phyloP scores from a whole-genome alignment of 208 protist genomes.

The Naegleria lovaniensis region DNA sequence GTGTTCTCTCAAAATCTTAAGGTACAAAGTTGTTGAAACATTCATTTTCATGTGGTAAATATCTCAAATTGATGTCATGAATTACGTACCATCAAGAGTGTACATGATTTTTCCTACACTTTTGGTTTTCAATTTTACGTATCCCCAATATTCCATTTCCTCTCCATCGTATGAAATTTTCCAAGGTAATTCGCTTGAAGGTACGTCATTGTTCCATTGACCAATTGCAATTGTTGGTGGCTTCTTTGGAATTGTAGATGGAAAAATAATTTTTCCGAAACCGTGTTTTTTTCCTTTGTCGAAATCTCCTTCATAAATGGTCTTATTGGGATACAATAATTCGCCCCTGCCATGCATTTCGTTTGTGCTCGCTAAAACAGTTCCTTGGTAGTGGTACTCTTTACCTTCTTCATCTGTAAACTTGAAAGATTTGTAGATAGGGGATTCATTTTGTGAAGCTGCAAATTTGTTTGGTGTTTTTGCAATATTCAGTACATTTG shows the following conservation, averaged over 20 bases:
- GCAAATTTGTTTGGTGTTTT: background rate
- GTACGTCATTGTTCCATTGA: constrained; percentile 10
- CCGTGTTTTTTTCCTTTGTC: background rate
- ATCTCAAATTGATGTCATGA: too few relatives aligned
- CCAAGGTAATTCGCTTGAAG: background rate
- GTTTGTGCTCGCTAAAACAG: background rate
- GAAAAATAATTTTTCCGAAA: constrained; percentile 20
- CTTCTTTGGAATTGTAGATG: background rate
- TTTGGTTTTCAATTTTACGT: background rate
- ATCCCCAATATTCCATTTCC: constrained; percentile 1
- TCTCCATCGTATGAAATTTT: background rate
- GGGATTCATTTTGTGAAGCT: background rate
- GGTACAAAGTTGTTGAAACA: too few relatives aligned
- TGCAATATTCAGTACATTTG: background rate
- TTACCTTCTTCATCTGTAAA: background rate
- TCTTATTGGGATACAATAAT: background rate
- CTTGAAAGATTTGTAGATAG: background rate
- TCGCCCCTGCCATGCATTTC: background rate
- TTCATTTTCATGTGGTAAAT: too few relatives aligned
- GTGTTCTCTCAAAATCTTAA: background rate
- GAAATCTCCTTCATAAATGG: constrained; percentile 19
- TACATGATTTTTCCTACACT: background rate
- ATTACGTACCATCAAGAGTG: background rate
- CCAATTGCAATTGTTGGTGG: background rate
- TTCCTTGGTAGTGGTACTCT: background rate